Percentiles rank a stretch among this genome's conserved stretches.
Evolutionary conservation across 2,329 filamentous ascomycete species (phyloP).

Genomic region (Neopestalotiopsis sp.): DNA sequence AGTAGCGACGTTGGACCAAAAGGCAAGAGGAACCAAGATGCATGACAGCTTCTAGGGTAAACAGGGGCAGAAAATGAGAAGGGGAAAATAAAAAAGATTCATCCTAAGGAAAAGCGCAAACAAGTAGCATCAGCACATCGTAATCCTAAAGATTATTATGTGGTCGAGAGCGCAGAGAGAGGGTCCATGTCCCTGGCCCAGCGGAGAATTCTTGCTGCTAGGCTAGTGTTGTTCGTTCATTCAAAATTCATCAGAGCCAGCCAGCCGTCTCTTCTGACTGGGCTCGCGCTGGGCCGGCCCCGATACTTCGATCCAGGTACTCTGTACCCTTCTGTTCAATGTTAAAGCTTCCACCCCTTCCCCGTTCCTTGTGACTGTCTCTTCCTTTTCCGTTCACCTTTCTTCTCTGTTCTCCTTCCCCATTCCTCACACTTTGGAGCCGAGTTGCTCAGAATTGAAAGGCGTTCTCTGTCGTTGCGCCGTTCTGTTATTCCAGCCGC

Average conservation of each 20-base stretch:
- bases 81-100: neutral
- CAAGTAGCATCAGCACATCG: conserved; percentile 3
- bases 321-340: conserved; percentile 15
- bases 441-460: conserved; percentile 11
- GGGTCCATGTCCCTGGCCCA: neutral
- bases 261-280: conserved; percentile 12
- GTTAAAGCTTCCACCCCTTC: conserved; percentile 34
- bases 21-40: no score
- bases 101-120: neutral
- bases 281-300: conserved; percentile 3
- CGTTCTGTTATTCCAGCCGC: neutral
- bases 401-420: conserved; percentile 21
- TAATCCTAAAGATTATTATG: conserved; percentile 12
- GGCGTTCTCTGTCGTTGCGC: conserved; percentile 8
- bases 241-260: conserved; percentile 17
- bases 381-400: conserved; percentile 22
- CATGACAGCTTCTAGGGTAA: neutral
- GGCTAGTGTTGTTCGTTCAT: conserved; percentile 10
- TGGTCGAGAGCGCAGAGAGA: neutral
- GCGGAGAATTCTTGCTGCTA: conserved; percentile 21
- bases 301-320: conserved; percentile 20
- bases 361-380: conserved; percentile 33
- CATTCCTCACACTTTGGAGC: conserved; percentile 16
- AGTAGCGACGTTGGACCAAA: neutral
- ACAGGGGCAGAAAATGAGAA: neutral